Percentiles rank a stretch among this genome's conserved stretches.
Conservation (phyloP, 2,329 filamentous ascomycete species). For the Fusarium vanettenii region DNA sequence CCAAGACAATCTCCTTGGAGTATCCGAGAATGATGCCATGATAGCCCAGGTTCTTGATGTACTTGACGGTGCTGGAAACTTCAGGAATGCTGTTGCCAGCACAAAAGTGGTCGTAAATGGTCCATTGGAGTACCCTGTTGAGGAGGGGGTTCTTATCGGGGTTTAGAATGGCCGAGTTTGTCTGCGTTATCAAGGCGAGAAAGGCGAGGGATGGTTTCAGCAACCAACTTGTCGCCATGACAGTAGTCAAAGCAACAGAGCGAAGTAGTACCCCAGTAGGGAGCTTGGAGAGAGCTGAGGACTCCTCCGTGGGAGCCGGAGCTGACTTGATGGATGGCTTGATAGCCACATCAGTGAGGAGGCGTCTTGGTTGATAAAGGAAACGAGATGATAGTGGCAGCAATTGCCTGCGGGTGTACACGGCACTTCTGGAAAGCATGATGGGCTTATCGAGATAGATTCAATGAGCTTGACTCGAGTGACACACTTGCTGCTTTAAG, state of each 20-base stretch:
- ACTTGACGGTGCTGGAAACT: conserved; percentile 56
- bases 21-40: conserved; percentile 65
- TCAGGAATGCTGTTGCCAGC: conserved; percentile 62
- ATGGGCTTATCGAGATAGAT: not conserved
- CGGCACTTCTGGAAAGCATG: conserved; percentile 9
- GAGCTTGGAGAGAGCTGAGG: conserved; percentile 33
- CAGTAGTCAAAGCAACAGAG: conserved; percentile 41
- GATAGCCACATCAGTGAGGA: conserved; percentile 15
- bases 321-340: conserved; percentile 16
- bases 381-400: not conserved
- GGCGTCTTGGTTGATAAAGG: not conserved
- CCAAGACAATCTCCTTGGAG: conserved; percentile 59
- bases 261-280: conserved; percentile 38
- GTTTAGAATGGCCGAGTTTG: conserved; percentile 53
- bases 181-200: conserved; percentile 37
- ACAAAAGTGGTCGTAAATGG: conserved; percentile 68
- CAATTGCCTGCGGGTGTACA: not conserved
- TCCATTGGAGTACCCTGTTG: conserved; percentile 57
- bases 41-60: conserved; percentile 61
- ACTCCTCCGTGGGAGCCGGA: not conserved
- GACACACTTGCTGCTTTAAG: not conserved
- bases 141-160: conserved; percentile 53
- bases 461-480: not conserved
- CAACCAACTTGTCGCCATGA: conserved; percentile 43
- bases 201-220: conserved; percentile 41